Base-by-base conservation (phyloP, 257 asterid genomes). In the Solanum gracilifrons region DNA sequence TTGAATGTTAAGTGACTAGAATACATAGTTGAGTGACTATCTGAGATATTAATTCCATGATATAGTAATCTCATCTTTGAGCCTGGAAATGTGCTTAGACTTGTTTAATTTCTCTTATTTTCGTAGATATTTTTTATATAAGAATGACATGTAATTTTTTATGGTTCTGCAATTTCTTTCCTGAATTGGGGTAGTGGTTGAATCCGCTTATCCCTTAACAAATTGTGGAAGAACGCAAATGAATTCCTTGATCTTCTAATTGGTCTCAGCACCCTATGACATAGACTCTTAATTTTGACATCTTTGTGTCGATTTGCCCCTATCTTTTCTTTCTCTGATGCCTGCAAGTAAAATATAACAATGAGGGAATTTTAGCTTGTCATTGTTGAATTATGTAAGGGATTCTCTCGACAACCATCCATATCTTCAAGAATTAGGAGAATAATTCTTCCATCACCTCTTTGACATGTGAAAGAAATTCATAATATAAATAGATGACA, bases 181-280 rank as follows among this genome's bases (percentile, higher is more conserved):
- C 92, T 91, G 33, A 93, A 90, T 10, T 90, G 89, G 2, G 92
- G 90, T 36, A 93, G 80, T 66, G 95, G 94, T 41, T 94, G 94
- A 8, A 94, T 89, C 92, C 91, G 89, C 46, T 89, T 89, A 64
- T 92, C 94, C 55, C 94, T 94, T 2, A 46, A 84, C 87, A 92
- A 80, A 82, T 83, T 89, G 33, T 91, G 87, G 92, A 94, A 93
- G 77, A 88, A 94, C 21, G 86, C 87, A 85, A 89, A 87, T 3
- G 94, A 92, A 82, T 89, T 87, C 46, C 92, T 88, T 82, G 88
- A 89, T 87, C 68, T 88, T 85, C 88, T 92, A 87, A 86, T 64
- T 4, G 88, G 88, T 62, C 93, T 90, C 9, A 88, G 72, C 4
- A 94, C 95, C 55, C 95, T 83, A 55, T 93, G 97, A 4, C 91